Evolutionary conservation across 23 red algal species (phyloP).

Genomic region (Gracilaria vermiculophylla): DNA sequence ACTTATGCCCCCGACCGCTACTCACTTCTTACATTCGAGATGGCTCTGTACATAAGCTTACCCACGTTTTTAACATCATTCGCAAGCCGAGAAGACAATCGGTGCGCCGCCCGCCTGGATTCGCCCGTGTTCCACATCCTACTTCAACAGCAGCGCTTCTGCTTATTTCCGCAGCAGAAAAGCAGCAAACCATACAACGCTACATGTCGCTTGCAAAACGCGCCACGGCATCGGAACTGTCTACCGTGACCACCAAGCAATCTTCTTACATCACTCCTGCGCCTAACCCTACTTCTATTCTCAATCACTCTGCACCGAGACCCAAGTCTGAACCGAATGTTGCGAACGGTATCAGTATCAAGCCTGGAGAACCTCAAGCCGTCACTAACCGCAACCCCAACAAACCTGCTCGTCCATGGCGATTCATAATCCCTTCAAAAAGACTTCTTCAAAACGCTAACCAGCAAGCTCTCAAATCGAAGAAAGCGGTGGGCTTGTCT

Average conservation of each 20-base stretch:
- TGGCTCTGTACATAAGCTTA: slow-evolving; percentile 37
- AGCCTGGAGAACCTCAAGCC: background rate
- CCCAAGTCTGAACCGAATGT: background rate
- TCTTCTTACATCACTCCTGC: background rate
- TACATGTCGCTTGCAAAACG: background rate
- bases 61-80: slow-evolving; percentile 29
- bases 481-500: background rate
- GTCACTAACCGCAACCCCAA: background rate
- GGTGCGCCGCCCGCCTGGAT: slow-evolving; percentile 4
- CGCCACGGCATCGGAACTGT: background rate
- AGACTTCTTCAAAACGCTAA: background rate
- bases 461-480: background rate
- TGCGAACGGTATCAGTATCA: slow-evolving; percentile 22
- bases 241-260: background rate
- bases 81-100: slow-evolving; percentile 30
- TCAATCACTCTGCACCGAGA: background rate
- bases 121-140: background rate
- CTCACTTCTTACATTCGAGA: slow-evolving; percentile 4
- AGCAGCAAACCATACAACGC: slow-evolving; percentile 28
- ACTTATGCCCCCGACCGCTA: slow-evolving; percentile 15
- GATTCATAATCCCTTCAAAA: background rate
- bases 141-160: slow-evolving; percentile 34
- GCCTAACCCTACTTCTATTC: background rate
- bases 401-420: background rate
- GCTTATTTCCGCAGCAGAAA: slow-evolving; percentile 57